A percentile compares a stretch with the other conserved stretches of the same genome.
phyloP scores from a whole-genome alignment of 306 rosid species.

The Quillaja saponaria region DNA sequence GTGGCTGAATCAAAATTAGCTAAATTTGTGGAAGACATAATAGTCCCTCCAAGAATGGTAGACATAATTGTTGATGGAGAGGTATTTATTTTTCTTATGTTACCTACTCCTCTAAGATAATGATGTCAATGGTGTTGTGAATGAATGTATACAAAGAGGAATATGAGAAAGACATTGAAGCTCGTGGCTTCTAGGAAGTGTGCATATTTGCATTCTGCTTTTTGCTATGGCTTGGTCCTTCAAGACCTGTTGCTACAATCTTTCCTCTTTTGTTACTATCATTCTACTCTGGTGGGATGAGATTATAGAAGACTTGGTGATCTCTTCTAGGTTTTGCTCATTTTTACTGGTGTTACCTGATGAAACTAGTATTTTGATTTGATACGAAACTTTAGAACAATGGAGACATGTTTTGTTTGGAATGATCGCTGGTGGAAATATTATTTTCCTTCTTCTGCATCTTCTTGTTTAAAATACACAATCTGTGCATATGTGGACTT shows the following conservation, averaged over 20 bases:
- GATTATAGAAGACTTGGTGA: neutral
- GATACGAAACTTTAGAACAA: constrained; percentile 3
- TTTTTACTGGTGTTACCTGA: neutral
- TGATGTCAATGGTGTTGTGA: constrained; percentile 24
- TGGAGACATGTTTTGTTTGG: no score
- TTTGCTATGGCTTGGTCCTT: constrained; percentile 1
- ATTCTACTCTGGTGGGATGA: neutral
- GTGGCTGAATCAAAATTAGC: constrained; percentile 94
- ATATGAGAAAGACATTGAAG: neutral
- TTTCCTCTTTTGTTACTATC: constrained; percentile 1
- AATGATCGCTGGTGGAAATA: no score
- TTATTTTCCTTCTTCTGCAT: no score
- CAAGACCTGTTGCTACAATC: constrained; percentile 5
- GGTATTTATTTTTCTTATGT: constrained; percentile 48
- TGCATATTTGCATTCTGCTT: constrained; percentile 7
- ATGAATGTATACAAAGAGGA: neutral
- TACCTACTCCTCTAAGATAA: constrained; percentile 8
- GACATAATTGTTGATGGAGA: constrained; percentile 89
- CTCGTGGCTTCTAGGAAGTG: constrained; percentile 4
- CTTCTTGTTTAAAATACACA: no score
- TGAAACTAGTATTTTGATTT: constrained; percentile 8
- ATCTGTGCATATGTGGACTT: no score
- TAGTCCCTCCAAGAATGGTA: constrained; percentile 96
- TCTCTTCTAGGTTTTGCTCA: constrained; percentile 6
- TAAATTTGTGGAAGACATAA: constrained; percentile 92